These are phyloP conservation scores for Saccharomycopsis sp. DNA, from an alignment of 805 yeast genomes.

Conservation along the genomic window DNA sequence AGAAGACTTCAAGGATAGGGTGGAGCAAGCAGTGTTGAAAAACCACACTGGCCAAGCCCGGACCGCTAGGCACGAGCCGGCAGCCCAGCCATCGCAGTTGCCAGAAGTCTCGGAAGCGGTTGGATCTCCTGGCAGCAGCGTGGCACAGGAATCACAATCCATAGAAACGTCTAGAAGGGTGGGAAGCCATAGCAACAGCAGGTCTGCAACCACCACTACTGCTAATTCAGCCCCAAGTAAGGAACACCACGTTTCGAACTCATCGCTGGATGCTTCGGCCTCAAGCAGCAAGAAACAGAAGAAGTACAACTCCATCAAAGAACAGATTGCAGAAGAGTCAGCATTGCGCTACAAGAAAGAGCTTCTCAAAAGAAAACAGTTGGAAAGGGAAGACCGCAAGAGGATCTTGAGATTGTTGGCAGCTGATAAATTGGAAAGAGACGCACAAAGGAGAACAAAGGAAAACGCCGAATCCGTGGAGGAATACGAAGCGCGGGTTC, in stretches of 20 bases:
- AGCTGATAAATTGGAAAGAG: conserved; percentile 45
- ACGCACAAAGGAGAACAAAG: conserved; percentile 21
- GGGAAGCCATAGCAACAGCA: conserved; percentile 14
- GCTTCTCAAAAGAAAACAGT: conserved; percentile 28
- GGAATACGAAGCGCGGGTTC: neutral
- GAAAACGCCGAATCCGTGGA: neutral
- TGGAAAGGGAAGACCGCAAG: conserved; percentile 42
- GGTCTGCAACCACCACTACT: conserved; percentile 2
- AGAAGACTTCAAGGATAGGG: conserved; percentile 26
- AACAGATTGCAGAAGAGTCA: conserved; percentile 33
- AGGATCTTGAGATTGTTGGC: conserved; percentile 45
- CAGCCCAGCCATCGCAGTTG: neutral
- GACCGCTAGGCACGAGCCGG: neutral
- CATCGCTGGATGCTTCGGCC: too few relatives aligned
- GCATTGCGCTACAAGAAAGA: conserved; percentile 33
- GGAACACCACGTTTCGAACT: conserved; percentile 1
- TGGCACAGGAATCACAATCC: conserved; percentile 31
- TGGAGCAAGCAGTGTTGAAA: neutral
- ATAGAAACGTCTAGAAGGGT: conserved; percentile 18
- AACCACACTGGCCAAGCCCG: neutral
- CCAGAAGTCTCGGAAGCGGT: neutral
- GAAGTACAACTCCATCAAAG: conserved; percentile 29
- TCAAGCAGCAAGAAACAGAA: conserved; percentile 4
- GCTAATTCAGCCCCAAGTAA: conserved; percentile 10
- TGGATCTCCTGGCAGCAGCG: neutral